phyloP scores from a whole-genome alignment of 2,329 filamentous ascomycete genomes.

The Phaeosphaeriaceae sp. region DNA sequence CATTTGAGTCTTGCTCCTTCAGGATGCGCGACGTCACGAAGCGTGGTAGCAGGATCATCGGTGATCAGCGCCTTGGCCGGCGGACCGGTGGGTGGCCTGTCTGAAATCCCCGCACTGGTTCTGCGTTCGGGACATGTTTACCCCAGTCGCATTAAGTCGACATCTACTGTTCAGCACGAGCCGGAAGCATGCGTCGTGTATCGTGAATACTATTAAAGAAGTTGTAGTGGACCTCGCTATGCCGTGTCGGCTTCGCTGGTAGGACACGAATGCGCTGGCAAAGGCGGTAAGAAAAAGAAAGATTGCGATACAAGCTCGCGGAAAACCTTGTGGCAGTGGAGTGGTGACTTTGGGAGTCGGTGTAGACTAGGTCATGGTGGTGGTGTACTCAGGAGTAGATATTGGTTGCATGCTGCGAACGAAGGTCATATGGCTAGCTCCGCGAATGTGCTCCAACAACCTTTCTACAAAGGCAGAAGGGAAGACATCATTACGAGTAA shows the following conservation, averaged over 20 bases:
- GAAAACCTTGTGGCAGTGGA: background rate
- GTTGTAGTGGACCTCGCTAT: background rate
- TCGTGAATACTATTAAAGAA: background rate
- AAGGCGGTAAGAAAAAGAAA: background rate
- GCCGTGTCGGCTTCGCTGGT: background rate
- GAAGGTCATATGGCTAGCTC: background rate
- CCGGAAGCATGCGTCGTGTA: background rate
- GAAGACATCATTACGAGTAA: background rate
- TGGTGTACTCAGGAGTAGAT: background rate
- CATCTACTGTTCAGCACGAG: background rate
- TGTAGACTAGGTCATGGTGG: background rate
- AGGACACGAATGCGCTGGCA: background rate
- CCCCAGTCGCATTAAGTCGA: background rate
- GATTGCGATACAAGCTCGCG: background rate
- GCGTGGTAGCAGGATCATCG: constrained; percentile 6
- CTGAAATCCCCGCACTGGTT: constrained; percentile 18
- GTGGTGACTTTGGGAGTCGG: background rate
- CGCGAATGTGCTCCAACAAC: background rate
- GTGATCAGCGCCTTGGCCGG: constrained; percentile 20
- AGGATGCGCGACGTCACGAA: constrained; percentile 25
- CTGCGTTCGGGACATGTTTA: constrained; percentile 2
- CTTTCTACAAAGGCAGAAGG: background rate
- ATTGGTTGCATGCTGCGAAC: background rate
- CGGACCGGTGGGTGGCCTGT: constrained; percentile 7
- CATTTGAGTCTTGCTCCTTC: background rate